phyloP scores from a whole-genome alignment of 768 basidiomycete species.

The Tulasnella sp. region DNA sequence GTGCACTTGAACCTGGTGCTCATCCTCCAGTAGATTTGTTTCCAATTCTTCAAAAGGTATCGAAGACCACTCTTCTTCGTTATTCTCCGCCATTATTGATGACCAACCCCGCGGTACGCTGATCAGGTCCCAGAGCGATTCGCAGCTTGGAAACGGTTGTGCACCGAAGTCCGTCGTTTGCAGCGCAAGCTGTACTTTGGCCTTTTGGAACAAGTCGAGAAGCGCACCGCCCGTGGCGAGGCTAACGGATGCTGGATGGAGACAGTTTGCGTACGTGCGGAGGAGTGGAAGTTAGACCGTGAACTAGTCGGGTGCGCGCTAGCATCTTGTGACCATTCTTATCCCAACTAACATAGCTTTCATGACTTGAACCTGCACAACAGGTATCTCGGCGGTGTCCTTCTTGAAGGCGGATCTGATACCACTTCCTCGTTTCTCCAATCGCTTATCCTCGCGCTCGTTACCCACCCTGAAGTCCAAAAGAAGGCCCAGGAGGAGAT shows the following conservation, averaged over 20 bases:
- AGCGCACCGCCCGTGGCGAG: conserved; percentile 40
- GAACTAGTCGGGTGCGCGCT: conserved; percentile 41
- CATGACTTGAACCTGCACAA: too few relatives aligned
- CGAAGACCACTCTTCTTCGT: too few relatives aligned
- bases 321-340: not conserved
- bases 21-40: conserved; percentile 47
- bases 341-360: too few relatives aligned
- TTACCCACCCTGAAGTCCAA: conserved; percentile 27
- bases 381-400: conserved; percentile 44
- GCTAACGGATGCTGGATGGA: conserved; percentile 46
- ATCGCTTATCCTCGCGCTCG: conserved; percentile 32
- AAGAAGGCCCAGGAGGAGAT: conserved; percentile 34
- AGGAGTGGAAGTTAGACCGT: conserved; percentile 41
- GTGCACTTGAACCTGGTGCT: conserved; percentile 45
- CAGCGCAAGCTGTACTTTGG: conserved; percentile 44
- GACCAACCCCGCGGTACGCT: too few relatives aligned
- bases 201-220: conserved; percentile 41
- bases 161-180: conserved; percentile 38
- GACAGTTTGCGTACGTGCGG: conserved; percentile 40
- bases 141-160: conserved; percentile 45
- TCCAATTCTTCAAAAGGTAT: conserved; percentile 42
- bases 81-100: too few relatives aligned
- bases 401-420: conserved; percentile 45
- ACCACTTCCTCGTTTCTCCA: conserved; percentile 41
- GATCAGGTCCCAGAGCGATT: conserved; percentile 45